Percentiles rank a stretch among this genome's conserved stretches.
These are phyloP conservation scores for Cryphonectria naterciae DNA, from an alignment of 2,329 filamentous ascomycete genomes.

Conservation along the genomic window DNA sequence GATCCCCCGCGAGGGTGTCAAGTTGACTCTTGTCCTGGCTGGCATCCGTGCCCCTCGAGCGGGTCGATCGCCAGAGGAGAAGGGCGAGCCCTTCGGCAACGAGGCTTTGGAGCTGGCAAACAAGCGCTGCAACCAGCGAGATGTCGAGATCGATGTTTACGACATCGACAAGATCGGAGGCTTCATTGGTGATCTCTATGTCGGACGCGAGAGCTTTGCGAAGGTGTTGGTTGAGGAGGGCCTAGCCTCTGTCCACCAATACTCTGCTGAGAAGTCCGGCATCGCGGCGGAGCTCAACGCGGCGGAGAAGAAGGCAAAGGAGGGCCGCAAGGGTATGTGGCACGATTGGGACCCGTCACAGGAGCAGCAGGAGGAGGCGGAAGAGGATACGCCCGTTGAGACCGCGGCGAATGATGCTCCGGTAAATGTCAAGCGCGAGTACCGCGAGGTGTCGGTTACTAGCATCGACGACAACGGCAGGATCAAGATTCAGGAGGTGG, in stretches of 20 bases:
- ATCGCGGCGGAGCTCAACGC: constrained; percentile 85
- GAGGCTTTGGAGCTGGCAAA: constrained; percentile 93
- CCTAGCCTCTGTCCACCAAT: constrained; percentile 86
- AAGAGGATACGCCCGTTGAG: constrained; percentile 51
- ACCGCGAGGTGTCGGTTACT: constrained; percentile 91
- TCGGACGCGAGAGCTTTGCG: constrained; percentile 94
- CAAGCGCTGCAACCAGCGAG: constrained; percentile 86
- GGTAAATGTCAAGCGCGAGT: constrained; percentile 76
- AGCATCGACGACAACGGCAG: constrained; percentile 82
- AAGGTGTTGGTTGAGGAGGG: constrained; percentile 94
- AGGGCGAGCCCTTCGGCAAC: constrained; percentile 90
- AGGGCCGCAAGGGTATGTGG: constrained; percentile 86
- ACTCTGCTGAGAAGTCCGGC: constrained; percentile 94
- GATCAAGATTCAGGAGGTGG: constrained; percentile 90
- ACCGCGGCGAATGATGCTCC: constrained; percentile 57
- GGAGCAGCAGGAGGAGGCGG: constrained; percentile 68
- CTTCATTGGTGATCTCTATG: constrained; percentile 92
- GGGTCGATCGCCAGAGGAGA: constrained; percentile 72
- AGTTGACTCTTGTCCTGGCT: constrained; percentile 91
- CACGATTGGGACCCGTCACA: constrained; percentile 91
- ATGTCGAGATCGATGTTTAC: constrained; percentile 94
- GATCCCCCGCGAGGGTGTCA: constrained; percentile 89
- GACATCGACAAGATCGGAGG: constrained; percentile 96
- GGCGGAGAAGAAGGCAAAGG: constrained; percentile 88
- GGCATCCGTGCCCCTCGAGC: constrained; percentile 90